Evolutionary conservation across 164 flowering plant species (phyloP), one percentile per base, ranked within the genome.

Genomic region (Berberis vulgaris): DNA sequence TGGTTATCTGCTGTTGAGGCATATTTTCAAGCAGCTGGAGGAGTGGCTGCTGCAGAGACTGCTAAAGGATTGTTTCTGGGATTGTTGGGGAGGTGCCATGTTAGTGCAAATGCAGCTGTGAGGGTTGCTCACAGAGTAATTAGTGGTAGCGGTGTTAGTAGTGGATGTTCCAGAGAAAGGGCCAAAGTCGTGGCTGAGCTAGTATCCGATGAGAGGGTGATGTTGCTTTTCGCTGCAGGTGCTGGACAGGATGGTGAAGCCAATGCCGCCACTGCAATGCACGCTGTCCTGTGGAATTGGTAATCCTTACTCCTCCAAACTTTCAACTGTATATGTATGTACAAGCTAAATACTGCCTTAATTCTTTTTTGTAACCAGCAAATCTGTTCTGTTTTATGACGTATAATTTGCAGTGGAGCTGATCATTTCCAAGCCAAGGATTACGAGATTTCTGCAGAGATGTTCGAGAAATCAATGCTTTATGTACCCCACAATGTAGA

Each of bases 261-360:
- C 0, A 88, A 86, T 71, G 96, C 87, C 77, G 79, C 96, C 73
- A 78, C 67, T 1, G 82, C 86, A 7, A 83, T 94, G 96, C 97
- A 94, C 61, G 84, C 96, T 56, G 72, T 91, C 68, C 72, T 94
- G 10, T 94, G 97, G 99, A 91, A 91, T 70, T 81, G 91, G 99
- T 91, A 68, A 69, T 65, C 41, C 41, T 57, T 4, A 7, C n/a
- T 41, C 44, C 9, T 1, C n/a, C 57, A 13, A n/a, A 41, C 40
- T 3, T n/a, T 53, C 11, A n/a, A 12, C 26, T 53, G n/a, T 4
- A 53, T 3, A 8, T 12, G n/a, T n/a, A 26, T 26, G 26, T 26
- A 26, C 26, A 26, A 26, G 26, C 26, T 26, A 26, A 26, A 26
- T 26, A 26, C 26, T 26, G 26, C 26, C 26, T 26, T 26, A 0